phyloP scores from a whole-genome alignment of 2,329 filamentous ascomycete species.

The Calonectria fujianensis region DNA sequence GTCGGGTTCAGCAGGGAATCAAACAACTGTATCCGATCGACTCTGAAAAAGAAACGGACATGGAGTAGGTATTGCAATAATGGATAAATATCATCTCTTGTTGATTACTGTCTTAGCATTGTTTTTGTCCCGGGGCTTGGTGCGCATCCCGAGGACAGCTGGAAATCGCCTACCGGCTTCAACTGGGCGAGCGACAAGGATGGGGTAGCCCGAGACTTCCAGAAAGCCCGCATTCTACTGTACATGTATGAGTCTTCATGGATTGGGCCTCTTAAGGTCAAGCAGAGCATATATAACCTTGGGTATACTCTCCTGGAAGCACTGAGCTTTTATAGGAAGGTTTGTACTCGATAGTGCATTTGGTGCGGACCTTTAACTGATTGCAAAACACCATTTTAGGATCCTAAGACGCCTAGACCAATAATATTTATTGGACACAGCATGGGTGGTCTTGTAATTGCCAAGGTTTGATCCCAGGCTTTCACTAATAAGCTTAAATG shows the following conservation, averaged over 20 bases:
- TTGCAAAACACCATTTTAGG: neutral
- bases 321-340: constrained; percentile 60
- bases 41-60: constrained; percentile 56
- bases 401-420: constrained; percentile 53
- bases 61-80: constrained; percentile 54
- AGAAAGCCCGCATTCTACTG: constrained; percentile 62
- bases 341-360: constrained; percentile 33
- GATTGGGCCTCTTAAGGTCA: constrained; percentile 63
- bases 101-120: constrained; percentile 54
- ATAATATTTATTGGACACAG: constrained; percentile 66
- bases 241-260: constrained; percentile 66
- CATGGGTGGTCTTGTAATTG: constrained; percentile 66
- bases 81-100: no score
- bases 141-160: constrained; percentile 63
- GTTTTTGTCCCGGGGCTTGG: constrained; percentile 65
- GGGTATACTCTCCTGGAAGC: constrained; percentile 61
- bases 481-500: no score
- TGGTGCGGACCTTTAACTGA: no score
- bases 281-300: constrained; percentile 63
- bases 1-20: constrained; percentile 62
- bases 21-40: constrained; percentile 61
- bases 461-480: constrained; percentile 57
- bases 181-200: constrained; percentile 63
- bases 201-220: constrained; percentile 63
- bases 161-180: constrained; percentile 62